Evolutionary conservation across 2,329 filamentous ascomycete genomes (phyloP), one percentile per base, ranked within the genome.

Genomic region (Curvularia eragrostidis): DNA sequence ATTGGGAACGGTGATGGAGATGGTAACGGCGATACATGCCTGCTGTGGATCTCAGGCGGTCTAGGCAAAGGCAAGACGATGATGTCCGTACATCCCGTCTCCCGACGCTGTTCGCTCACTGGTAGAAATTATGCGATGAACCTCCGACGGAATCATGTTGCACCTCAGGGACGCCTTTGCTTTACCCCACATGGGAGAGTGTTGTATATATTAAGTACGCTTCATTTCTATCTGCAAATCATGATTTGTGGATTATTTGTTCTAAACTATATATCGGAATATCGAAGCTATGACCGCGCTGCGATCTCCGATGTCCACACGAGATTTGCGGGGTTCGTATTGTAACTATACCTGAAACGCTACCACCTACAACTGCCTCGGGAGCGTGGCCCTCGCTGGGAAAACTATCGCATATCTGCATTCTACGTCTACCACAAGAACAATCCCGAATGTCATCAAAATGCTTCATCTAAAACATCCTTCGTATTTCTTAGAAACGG

Each of bases 181-280:
- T 42, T 42, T 42, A 21, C 39, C 39, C 39, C 19, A 42, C 39
- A 42, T 6, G 1, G 41, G 13, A 26, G 12, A n/a, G 12, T 43
- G 5, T 43, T 26, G 21, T 43, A 18, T 26, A 18, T 26, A 26
- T 8, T 12, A 23, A 43, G 41, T 18, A 26, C 18, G 24, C 30
- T 48, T 24, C 18, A 38, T 24, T 5, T 38, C 46, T 36, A 34
- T 24, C 19, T 18, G 41, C 32, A 38, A 38, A 48, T 36, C 5
- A n/a, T 48, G 30, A 36, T 48, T 48, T 48, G 46, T 48, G 30
- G 46, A 48, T 48, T 48, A 48, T 48, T 48, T 48, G 38, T 48
- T 6, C 28, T 48, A 3, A 18, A 48, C 19, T 38, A 23, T 48
- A 30, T 48, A n/a, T 48, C 18, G 19, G 46, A 48, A 38, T 6